Conservation (phyloP, 2,329 filamentous ascomycete species). For the Mycosphaerella arachidis region DNA sequence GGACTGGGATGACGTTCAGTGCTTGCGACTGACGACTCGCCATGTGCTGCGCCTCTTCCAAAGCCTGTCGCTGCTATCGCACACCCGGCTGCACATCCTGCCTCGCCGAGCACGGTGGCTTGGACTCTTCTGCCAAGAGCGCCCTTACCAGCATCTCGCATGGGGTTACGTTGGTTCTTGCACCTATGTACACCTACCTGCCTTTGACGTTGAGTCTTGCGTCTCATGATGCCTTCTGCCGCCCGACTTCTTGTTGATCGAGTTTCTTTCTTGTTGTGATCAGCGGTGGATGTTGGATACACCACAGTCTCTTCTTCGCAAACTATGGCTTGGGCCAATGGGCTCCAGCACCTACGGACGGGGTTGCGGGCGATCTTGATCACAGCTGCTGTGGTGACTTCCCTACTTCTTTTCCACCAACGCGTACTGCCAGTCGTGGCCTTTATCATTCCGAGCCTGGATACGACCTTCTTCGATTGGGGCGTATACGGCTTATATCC, state of each 20-base stretch:
- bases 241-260: background rate
- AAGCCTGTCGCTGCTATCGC: background rate
- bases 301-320: background rate
- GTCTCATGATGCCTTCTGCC: background rate
- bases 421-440: slow-evolving; percentile 29
- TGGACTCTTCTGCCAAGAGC: background rate
- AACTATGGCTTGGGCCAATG: slow-evolving; percentile 14
- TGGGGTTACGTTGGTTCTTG: background rate
- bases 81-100: background rate
- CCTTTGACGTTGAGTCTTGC: background rate
- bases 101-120: background rate
- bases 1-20: background rate
- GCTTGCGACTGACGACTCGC: background rate
- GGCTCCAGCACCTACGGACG: slow-evolving; percentile 10
- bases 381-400: slow-evolving; percentile 6
- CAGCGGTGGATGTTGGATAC: background rate
- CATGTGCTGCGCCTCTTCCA: background rate
- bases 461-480: slow-evolving; percentile 30
- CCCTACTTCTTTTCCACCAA: slow-evolving; percentile 25
- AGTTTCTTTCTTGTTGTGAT: background rate
- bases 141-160: background rate
- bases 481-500: slow-evolving; percentile 32
- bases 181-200: background rate
- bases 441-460: slow-evolving; percentile 26
- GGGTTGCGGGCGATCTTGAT: slow-evolving; percentile 11